These are phyloP conservation scores for Aplosporella prunicola DNA, from an alignment of 2,329 filamentous ascomycete genomes.

Conservation along the genomic window DNA sequence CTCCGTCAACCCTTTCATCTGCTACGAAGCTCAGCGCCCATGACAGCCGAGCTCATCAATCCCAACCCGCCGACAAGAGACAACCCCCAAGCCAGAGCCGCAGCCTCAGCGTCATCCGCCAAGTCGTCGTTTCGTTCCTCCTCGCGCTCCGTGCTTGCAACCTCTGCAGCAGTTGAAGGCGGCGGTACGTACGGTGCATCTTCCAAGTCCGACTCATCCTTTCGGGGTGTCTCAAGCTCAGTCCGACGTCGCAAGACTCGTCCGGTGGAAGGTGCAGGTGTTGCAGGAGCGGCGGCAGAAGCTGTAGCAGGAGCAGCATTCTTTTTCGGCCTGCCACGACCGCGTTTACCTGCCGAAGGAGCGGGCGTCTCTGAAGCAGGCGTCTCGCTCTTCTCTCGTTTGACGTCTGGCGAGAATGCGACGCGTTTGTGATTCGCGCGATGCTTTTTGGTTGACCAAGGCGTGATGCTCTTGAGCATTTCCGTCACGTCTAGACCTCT, in stretches of 20 bases:
- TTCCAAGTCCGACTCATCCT: conserved; percentile 8
- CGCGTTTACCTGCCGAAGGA: conserved; percentile 16
- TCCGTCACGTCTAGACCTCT: conserved; percentile 42
- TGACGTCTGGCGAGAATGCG: conserved; percentile 13
- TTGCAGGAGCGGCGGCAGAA: no score
- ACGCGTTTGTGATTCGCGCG: conserved; percentile 22
- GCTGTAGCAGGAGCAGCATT: conserved; percentile 9
- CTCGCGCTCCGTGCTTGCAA: conserved; percentile 16
- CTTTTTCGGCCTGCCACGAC: conserved; percentile 23
- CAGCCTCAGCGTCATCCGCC: conserved; percentile 25
- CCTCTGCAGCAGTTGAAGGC: background rate
- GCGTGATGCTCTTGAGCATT: conserved; percentile 34
- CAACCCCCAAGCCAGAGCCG: conserved; percentile 26
- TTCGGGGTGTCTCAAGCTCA: no score
- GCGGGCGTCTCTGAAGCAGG: conserved; percentile 10
- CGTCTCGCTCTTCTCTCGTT: conserved; percentile 8
- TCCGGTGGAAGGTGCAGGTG: conserved; percentile 13
- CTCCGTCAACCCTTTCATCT: no score
- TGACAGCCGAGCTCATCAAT: conserved; percentile 21
- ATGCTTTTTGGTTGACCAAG: conserved; percentile 5
- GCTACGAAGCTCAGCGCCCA: conserved; percentile 25
- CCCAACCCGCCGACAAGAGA: conserved; percentile 27
- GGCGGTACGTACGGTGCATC: conserved; percentile 6
- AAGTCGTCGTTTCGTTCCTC: conserved; percentile 18
- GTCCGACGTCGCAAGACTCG: conserved; percentile 14